Conservation (phyloP, 768 basidiomycete genomes). For the Pleurotus djamor region DNA sequence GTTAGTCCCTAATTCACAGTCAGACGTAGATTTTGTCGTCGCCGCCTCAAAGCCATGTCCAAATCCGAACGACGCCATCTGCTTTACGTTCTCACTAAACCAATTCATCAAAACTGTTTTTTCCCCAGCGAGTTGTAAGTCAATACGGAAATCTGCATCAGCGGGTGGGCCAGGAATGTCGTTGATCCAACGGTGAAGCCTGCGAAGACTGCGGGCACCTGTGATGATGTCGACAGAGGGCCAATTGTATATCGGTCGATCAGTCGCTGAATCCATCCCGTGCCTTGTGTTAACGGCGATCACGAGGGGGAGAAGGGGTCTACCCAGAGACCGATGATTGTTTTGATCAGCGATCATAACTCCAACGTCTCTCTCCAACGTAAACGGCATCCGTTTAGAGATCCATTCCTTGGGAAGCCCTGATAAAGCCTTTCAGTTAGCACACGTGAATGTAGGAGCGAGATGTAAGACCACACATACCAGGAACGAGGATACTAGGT, state of each 20-base stretch:
- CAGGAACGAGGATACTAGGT: slow-evolving; percentile 54
- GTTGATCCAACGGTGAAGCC: slow-evolving; percentile 59
- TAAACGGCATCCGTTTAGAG: slow-evolving; percentile 44
- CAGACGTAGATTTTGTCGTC: slow-evolving; percentile 41
- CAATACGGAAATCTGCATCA: slow-evolving; percentile 60
- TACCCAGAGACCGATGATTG: slow-evolving; percentile 34
- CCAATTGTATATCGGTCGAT: slow-evolving; percentile 33
- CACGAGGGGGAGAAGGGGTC: slow-evolving; percentile 52
- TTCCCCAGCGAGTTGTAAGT: slow-evolving; percentile 60
- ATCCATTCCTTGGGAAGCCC: slow-evolving; percentile 63
- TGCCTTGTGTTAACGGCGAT: slow-evolving; percentile 48
- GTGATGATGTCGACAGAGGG: slow-evolving; percentile 47
- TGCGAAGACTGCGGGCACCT: slow-evolving; percentile 65
- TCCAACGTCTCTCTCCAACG: slow-evolving; percentile 53
- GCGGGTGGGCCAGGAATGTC: slow-evolving; percentile 18
- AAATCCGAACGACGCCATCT: slow-evolving; percentile 37
- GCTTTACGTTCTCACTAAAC: slow-evolving; percentile 41
- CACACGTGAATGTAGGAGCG: too few relatives aligned
- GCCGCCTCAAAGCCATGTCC: slow-evolving; percentile 64
- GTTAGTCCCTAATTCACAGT: slow-evolving; percentile 39
- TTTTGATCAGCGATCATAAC: slow-evolving; percentile 56
- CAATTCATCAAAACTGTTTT: slow-evolving; percentile 62
- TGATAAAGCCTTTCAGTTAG: slow-evolving; percentile 16
- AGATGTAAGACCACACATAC: background rate
- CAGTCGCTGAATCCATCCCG: slow-evolving; percentile 21